Evolutionary conservation across 768 basidiomycete species (phyloP).

Genomic region (Phanerodontia chrysosporium): DNA sequence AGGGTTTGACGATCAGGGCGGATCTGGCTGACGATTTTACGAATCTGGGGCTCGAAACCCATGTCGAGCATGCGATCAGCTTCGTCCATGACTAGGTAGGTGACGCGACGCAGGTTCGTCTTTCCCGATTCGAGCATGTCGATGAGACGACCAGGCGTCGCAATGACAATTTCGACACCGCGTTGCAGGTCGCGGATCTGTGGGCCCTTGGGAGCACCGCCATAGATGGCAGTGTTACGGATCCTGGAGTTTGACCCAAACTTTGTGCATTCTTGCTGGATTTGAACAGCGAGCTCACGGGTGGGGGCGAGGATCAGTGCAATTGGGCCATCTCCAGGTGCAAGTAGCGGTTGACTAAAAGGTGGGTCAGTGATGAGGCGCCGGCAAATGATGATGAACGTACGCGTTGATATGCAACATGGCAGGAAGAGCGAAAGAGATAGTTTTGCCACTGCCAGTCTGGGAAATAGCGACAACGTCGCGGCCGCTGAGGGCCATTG

Average conservation of each 20-base stretch:
- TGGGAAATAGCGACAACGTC: slow-evolving; percentile 97
- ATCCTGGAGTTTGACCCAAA: slow-evolving; percentile 94
- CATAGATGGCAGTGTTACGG: slow-evolving; percentile 98
- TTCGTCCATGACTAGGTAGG: slow-evolving; percentile 98
- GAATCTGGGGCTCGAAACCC: slow-evolving; percentile 99
- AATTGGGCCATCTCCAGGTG: slow-evolving; percentile 95
- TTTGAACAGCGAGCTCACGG: slow-evolving; percentile 97
- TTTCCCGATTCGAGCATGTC: slow-evolving; percentile 98
- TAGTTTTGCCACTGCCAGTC: slow-evolving; percentile 98
- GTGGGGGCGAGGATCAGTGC: slow-evolving; percentile 96
- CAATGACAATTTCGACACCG: slow-evolving; percentile 96
- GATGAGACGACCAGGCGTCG: slow-evolving; percentile 99
- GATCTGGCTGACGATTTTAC: slow-evolving; percentile 96
- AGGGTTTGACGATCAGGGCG: slow-evolving; percentile 97
- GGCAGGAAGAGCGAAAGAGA: slow-evolving; percentile 95
- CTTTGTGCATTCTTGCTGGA: slow-evolving; percentile 97
- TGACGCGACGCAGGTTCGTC: slow-evolving; percentile 93
- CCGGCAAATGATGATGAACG: slow-evolving; percentile 25
- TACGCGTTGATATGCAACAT: slow-evolving; percentile 99
- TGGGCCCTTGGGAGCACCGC: slow-evolving; percentile 96
- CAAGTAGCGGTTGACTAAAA: slow-evolving; percentile 80
- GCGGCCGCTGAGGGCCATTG: slow-evolving; percentile 92
- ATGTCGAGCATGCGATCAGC: slow-evolving; percentile 99
- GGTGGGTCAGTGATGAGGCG: background rate
- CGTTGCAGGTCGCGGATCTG: slow-evolving; percentile 97